phyloP scores from a whole-genome alignment of 768 basidiomycete genomes.

The Cystoderma amianthinum region DNA sequence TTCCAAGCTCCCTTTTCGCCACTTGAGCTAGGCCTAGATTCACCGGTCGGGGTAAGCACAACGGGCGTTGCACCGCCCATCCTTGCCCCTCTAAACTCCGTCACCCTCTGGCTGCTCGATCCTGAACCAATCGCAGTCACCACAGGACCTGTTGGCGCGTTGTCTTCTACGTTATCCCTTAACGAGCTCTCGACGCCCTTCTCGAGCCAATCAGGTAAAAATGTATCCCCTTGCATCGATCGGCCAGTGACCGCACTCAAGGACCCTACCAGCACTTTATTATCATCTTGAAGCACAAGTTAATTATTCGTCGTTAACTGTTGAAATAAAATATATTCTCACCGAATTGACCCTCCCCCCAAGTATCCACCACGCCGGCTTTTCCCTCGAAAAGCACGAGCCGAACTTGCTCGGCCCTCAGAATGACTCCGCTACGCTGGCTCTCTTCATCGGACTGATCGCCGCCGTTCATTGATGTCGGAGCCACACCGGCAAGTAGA shows the following conservation, averaged over 20 bases:
- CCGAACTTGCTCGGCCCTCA: constrained; percentile 77
- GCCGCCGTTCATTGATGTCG: constrained; percentile 23
- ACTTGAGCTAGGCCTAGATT: constrained; percentile 35
- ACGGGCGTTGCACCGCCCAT: constrained; percentile 32
- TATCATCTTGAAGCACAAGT: constrained; percentile 16
- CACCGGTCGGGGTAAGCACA: constrained; percentile 48
- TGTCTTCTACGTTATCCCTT: constrained; percentile 65
- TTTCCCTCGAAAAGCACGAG: constrained; percentile 80
- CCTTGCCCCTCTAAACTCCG: constrained; percentile 13
- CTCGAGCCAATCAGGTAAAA: constrained; percentile 84
- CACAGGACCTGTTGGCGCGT: constrained; percentile 25
- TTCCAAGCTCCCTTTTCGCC: constrained; percentile 36
- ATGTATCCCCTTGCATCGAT: constrained; percentile 39
- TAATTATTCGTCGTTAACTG: constrained; percentile 2
- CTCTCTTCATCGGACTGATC: constrained; percentile 32
- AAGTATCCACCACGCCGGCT: constrained; percentile 22
- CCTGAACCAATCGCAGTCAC: constrained; percentile 33
- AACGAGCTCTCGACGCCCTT: constrained; percentile 74
- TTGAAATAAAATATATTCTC: constrained; percentile 3
- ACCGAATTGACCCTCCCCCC: constrained; percentile 29
- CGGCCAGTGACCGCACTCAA: constrained; percentile 56
- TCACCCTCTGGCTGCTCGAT: constrained; percentile 7
- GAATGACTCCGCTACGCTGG: constrained; percentile 62
- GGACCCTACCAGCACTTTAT: constrained; percentile 53
- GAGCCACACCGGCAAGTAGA: constrained; percentile 51